Evolutionary conservation across 225 moss, liverwort and hornwort genomes (phyloP).

Genomic region (Marchantia polymorpha): DNA sequence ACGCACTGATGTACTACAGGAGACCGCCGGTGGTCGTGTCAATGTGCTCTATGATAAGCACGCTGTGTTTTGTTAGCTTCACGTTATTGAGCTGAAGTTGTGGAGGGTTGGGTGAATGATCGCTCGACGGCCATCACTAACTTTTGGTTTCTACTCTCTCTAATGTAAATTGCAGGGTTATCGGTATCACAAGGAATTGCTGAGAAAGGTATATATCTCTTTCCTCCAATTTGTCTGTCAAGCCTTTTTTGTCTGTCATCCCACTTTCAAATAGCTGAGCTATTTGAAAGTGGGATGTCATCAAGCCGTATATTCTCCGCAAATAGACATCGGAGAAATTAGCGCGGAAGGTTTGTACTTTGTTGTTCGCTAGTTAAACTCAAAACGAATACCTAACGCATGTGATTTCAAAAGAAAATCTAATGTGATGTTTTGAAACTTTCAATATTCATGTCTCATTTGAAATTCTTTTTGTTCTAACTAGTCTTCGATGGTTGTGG

Average conservation of each 20-base stretch:
- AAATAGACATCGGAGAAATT: neutral
- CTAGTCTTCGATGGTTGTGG: no score
- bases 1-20: neutral
- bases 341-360: neutral
- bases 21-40: neutral
- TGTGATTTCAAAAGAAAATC: neutral
- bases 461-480: neutral
- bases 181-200: constrained; percentile 36
- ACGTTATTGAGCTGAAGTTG: neutral
- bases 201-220: constrained; percentile 28
- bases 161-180: constrained; percentile 35
- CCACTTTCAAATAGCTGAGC: no score
- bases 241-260: neutral
- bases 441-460: neutral
- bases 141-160: no score
- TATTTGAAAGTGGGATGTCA: no score
- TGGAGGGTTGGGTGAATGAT: neutral
- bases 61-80: neutral
- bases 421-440: neutral
- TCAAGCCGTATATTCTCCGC: no score
- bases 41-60: neutral
- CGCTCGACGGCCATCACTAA: no score
- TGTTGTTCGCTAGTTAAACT: neutral
- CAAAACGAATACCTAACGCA: neutral
- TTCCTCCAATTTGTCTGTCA: neutral